Evolutionary conservation across 352 stramenopile genomes (phyloP).

Genomic region (Salisapilia sapeloensis): DNA sequence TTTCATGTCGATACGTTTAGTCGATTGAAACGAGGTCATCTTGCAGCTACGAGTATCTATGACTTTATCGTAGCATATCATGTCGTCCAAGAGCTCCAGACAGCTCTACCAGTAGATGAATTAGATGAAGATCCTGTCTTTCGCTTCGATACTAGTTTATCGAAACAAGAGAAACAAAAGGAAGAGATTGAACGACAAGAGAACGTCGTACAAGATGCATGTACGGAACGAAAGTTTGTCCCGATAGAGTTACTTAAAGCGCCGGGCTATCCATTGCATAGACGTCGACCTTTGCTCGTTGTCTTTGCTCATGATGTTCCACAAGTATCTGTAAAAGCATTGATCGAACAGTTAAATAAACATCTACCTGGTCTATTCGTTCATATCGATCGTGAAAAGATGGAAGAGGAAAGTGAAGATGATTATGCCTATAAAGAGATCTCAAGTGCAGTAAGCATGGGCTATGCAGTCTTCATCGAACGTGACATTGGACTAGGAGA

Average conservation of each 20-base stretch:
- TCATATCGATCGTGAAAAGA: conserved; percentile 23
- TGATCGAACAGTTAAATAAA: conserved; percentile 20
- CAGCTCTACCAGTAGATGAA: conserved; percentile 9
- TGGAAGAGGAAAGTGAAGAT: not conserved
- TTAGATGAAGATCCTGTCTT: conserved; percentile 8
- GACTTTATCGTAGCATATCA: conserved; percentile 30
- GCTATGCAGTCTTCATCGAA: conserved; percentile 54
- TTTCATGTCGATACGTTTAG: conserved; percentile 36
- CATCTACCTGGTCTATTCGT: conserved; percentile 60
- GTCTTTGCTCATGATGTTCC: conserved; percentile 58
- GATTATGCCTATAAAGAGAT: conserved; percentile 7
- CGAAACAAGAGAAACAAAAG: conserved; percentile 16
- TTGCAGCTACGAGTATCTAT: conserved; percentile 32
- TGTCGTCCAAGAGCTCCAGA: conserved; percentile 21
- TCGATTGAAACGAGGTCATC: conserved; percentile 18
- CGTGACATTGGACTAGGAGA: conserved; percentile 57
- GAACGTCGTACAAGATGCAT: conserved; percentile 10
- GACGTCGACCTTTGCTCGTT: conserved; percentile 39
- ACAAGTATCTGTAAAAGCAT: conserved; percentile 6
- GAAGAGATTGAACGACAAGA: conserved; percentile 17
- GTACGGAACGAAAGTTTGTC: conserved; percentile 39
- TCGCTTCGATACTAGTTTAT: conserved; percentile 13
- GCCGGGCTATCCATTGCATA: conserved; percentile 10
- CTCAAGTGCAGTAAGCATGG: conserved; percentile 15
- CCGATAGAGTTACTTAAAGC: conserved; percentile 19